Evolutionary conservation across 345 rosid species (phyloP).

Genomic region (Eutrema heterophyllum): DNA sequence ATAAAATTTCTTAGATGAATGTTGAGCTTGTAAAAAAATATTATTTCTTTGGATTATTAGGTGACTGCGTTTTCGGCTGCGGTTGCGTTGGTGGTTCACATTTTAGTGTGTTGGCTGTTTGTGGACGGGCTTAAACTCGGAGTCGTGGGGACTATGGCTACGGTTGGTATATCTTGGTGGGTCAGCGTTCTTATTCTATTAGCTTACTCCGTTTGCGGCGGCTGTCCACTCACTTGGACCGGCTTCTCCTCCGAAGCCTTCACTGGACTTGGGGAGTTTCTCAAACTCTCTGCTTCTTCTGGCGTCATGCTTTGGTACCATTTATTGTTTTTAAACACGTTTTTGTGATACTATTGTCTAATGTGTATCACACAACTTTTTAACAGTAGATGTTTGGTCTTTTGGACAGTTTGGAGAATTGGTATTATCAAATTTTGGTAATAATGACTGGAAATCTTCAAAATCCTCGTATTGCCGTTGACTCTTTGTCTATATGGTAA

Average conservation of each 20-base stretch:
- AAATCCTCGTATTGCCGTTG: conserved; percentile 78
- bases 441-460: conserved; percentile 84
- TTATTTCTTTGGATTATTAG: background rate
- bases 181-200: conserved; percentile 33
- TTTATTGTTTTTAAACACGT: too few species aligned
- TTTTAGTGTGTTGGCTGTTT: conserved; percentile 48
- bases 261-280: conserved; percentile 51
- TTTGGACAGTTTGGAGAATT: conserved; percentile 69
- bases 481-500: conserved; percentile 86
- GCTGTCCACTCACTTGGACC: conserved; percentile 62
- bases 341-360: background rate
- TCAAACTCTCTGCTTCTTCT: conserved; percentile 57
- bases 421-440: conserved; percentile 77
- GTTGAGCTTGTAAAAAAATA: too few species aligned
- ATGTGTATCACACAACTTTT: background rate
- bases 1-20: too few species aligned
- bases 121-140: conserved; percentile 42
- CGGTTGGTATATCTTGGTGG: conserved; percentile 64
- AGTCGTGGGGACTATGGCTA: conserved; percentile 45
- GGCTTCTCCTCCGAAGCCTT: conserved; percentile 58
- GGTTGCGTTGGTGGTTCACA: conserved; percentile 36
- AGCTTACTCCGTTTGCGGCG: conserved; percentile 32
- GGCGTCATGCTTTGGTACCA: conserved; percentile 74
- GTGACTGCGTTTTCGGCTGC: conserved; percentile 42
- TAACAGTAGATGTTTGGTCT: background rate